phyloP scores from a whole-genome alignment of 805 yeast genomes.

The Lachancea lanzarotensis region DNA sequence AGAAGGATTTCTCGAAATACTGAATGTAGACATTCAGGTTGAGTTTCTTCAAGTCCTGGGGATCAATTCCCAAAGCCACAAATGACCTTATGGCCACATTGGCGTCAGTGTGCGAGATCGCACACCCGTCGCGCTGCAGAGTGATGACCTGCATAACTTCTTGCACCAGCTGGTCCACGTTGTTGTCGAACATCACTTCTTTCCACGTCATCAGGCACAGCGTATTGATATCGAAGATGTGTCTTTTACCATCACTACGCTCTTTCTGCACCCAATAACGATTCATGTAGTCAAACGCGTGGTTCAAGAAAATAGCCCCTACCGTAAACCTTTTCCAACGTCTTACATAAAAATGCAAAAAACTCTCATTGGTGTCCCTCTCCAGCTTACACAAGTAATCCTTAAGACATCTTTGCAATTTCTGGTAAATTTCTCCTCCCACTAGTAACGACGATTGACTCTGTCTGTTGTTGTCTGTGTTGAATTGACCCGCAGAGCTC shows the following conservation, averaged over 20 bases:
- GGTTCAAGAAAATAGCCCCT: constrained; percentile 87
- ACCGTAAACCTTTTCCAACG: constrained; percentile 85
- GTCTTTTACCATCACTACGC: constrained; percentile 85
- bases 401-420: constrained; percentile 59
- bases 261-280: constrained; percentile 97
- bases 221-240: constrained; percentile 86
- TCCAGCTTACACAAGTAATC: constrained; percentile 48
- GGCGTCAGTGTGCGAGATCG: constrained; percentile 58
- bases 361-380: constrained; percentile 54
- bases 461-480: constrained; percentile 32
- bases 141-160: constrained; percentile 75
- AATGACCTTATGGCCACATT: constrained; percentile 76
- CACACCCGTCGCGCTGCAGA: constrained; percentile 70
- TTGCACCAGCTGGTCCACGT: constrained; percentile 51
- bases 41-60: constrained; percentile 79
- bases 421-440: constrained; percentile 83
- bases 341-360: constrained; percentile 75
- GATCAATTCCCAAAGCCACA: constrained; percentile 85
- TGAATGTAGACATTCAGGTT: constrained; percentile 76
- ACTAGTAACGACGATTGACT: constrained; percentile 47
- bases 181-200: constrained; percentile 64
- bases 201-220: constrained; percentile 86
- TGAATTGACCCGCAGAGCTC: constrained; percentile 37
- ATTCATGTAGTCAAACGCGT: constrained; percentile 91
- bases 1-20: constrained; percentile 70